A percentile compares a stretch with the other conserved stretches of the same genome.
These are phyloP conservation scores for Nakaseomyces uthaithaninus DNA, from an alignment of 1,139 yeast species.

Conservation along the genomic window DNA sequence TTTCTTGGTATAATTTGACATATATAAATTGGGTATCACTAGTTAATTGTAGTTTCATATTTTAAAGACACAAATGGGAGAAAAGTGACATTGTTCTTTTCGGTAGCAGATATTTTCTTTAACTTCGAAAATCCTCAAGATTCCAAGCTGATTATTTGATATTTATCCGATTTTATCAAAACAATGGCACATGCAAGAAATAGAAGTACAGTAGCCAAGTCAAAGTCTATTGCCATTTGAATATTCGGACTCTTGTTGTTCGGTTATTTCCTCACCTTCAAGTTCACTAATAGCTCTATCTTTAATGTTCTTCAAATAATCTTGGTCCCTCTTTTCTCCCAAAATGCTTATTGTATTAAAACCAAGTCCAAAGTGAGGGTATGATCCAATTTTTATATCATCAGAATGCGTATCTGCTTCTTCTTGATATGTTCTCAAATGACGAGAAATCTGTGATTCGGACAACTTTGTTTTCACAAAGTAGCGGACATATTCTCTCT, in stretches of 20 bases:
- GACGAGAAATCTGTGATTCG: slow-evolving; percentile 67
- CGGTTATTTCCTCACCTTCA: slow-evolving; percentile 47
- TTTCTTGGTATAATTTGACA: slow-evolving; percentile 1
- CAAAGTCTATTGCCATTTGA: slow-evolving; percentile 18
- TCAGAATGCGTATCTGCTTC: slow-evolving; percentile 35
- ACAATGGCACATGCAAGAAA: too few species aligned
- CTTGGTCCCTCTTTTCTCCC: slow-evolving; percentile 41
- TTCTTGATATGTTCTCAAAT: slow-evolving; percentile 45
- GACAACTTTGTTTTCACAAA: slow-evolving; percentile 54
- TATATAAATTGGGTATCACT: slow-evolving; percentile 1
- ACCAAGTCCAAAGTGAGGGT: slow-evolving; percentile 64
- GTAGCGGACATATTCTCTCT: slow-evolving; percentile 37
- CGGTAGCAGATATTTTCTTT: not conserved
- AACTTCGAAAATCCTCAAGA: not conserved
- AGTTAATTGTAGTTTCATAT: too few species aligned
- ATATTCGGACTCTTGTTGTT: slow-evolving; percentile 44
- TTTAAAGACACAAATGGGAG: too few species aligned
- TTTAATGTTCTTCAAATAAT: slow-evolving; percentile 40
- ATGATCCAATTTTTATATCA: slow-evolving; percentile 65
- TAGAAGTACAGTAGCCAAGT: too few species aligned
- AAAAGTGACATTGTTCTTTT: not conserved
- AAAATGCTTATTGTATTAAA: slow-evolving; percentile 65
- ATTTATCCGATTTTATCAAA: too few species aligned
- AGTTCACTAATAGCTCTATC: slow-evolving; percentile 39
- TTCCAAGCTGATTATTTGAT: too few species aligned